Conservation (phyloP, 257 asterid species). For the Thymus quinquecostatus region DNA sequence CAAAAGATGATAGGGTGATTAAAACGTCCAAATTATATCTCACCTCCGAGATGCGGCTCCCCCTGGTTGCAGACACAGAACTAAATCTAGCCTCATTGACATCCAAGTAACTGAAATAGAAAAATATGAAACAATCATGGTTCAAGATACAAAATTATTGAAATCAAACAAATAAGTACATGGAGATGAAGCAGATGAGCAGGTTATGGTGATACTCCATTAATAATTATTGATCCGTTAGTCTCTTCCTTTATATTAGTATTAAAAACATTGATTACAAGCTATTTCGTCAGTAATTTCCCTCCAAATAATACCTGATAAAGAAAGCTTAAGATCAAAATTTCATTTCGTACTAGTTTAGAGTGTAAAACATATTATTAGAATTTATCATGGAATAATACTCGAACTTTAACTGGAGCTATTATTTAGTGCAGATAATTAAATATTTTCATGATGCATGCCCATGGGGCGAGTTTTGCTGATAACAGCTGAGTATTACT, state of each 20-base stretch:
- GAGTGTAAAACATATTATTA: no score
- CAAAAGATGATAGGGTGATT: no score
- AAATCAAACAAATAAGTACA: neutral
- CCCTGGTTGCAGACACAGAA: conserved; percentile 49
- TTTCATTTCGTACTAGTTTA: no score
- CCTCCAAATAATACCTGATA: no score
- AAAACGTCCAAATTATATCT: conserved; percentile 11
- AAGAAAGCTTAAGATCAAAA: no score
- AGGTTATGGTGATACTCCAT: neutral
- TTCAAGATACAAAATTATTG: neutral
- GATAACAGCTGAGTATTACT: conserved; percentile 10
- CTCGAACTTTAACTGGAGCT: neutral
- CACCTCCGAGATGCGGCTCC: conserved; percentile 58
- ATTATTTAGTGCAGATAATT: neutral
- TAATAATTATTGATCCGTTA: neutral
- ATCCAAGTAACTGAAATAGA: conserved; percentile 50
- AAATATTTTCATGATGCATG: neutral
- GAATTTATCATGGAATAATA: conserved; percentile 7
- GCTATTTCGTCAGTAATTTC: no score
- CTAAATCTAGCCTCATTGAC: conserved; percentile 47
- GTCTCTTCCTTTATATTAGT: no score
- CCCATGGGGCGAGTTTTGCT: neutral
- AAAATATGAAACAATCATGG: conserved; percentile 2
- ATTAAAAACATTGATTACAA: no score
- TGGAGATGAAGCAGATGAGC: conserved; percentile 13